Evolutionary conservation across 306 rosid genomes (phyloP), one percentile per base, ranked within the genome.

Genomic region (Castanospermum australe): DNA sequence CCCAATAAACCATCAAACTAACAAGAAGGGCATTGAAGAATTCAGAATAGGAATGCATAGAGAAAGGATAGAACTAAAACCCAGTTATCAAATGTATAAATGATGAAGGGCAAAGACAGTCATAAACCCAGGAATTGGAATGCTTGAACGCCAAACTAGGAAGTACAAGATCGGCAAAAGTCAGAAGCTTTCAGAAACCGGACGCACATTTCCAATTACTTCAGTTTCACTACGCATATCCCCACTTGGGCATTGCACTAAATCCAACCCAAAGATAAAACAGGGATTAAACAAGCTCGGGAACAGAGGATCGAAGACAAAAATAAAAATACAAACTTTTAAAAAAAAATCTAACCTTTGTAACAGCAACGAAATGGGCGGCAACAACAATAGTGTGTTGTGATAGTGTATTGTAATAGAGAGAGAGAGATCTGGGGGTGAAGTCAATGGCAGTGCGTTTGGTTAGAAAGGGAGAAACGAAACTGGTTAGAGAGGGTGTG

Each of bases 371-470:
- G 81, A 9, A 36, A 12, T 42, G 33, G 14, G 14, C 32, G 44
- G 44, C 67, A 15, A 67, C 54, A 24, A 2, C 1, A 15, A 8
- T 0, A 20, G 5, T 39, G 42, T 54, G 75, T 21, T 35, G 60
- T 12, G 64, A 14, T 36, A 65, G 71, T 54, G 62, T 52, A 2
- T 42, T 35, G 44, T 42, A 17, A 17, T 4, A 13, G 38, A 63
- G 60, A 60, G 60, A 72, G 66, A 57, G 83, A 81, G 83, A 71
- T 65, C 84, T 84, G 54, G 73, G 68, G 81, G 55, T 59, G 73
- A 79, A 63, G 60, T 28, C 28, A 73, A 36, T 62, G 13, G 17
- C 75, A 68, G 52, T 56, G 62, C 84, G 71, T 67, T 74, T 76
- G 73, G 80, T 51, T 54, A 41, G 12, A 50, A 12, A 13, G 60